Conservation (phyloP, 495 filamentous ascomycete species). For the Penicillium alfredii region DNA sequence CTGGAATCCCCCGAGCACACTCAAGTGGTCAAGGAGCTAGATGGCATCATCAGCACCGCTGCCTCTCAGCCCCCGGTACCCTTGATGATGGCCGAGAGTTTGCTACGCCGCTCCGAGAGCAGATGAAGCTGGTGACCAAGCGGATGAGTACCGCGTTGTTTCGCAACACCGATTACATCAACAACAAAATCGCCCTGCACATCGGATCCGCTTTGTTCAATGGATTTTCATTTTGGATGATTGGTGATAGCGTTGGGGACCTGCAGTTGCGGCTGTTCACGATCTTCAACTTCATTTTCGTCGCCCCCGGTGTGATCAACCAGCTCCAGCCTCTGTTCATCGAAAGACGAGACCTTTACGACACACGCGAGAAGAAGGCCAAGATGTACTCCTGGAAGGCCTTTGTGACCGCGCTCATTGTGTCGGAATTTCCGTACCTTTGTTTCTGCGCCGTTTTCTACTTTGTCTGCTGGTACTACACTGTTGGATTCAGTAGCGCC, state of each 20-base stretch:
- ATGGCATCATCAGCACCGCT: conserved; percentile 43
- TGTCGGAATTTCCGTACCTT: conserved; percentile 50
- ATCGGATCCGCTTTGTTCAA: conserved; percentile 35
- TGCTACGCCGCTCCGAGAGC: conserved; percentile 50
- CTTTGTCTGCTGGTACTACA: conserved; percentile 51
- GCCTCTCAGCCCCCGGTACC: conserved; percentile 27
- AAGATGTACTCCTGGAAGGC: conserved; percentile 53
- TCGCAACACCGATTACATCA: conserved; percentile 58
- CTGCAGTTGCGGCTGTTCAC: conserved; percentile 35
- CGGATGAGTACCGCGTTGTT: conserved; percentile 55
- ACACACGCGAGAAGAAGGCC: conserved; percentile 45
- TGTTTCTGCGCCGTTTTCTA: conserved; percentile 44
- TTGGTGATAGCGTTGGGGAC: conserved; percentile 23
- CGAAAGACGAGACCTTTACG: conserved; percentile 47
- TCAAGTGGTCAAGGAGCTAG: conserved; percentile 46
- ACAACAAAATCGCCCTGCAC: conserved; percentile 50
- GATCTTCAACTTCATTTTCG: conserved; percentile 49
- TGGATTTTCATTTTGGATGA: conserved; percentile 40
- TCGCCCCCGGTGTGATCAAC: conserved; percentile 42
- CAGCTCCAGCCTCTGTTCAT: conserved; percentile 52
- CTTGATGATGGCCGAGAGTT: conserved; percentile 46
- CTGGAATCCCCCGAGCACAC: conserved; percentile 47
- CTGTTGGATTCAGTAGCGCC: conserved; percentile 28
- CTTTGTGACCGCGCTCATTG: conserved; percentile 45
- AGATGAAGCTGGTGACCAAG: conserved; percentile 51